phyloP scores from a whole-genome alignment of 768 basidiomycete genomes.

The Tulasnella sp. region DNA sequence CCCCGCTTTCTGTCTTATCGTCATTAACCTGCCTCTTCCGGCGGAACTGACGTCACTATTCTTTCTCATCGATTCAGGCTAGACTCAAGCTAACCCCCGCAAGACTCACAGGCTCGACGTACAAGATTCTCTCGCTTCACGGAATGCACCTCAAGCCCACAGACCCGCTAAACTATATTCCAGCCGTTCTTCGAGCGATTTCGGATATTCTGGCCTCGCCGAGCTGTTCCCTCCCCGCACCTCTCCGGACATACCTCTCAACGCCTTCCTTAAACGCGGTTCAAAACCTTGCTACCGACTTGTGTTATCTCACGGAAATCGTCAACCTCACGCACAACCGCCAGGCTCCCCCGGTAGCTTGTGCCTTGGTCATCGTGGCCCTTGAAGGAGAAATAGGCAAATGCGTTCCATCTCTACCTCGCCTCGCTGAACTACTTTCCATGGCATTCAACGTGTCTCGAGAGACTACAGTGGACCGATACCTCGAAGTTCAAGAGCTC shows the following conservation, averaged over 20 bases:
- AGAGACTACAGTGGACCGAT: conserved; percentile 61
- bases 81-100: conserved; percentile 54
- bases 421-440: conserved; percentile 58
- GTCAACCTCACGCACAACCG: conserved; percentile 42
- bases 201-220: conserved; percentile 31
- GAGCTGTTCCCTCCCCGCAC: conserved; percentile 31
- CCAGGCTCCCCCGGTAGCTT: conserved; percentile 53
- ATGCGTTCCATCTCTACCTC: conserved; percentile 51
- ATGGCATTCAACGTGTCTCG: conserved; percentile 50
- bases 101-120: conserved; percentile 55
- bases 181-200: conserved; percentile 54
- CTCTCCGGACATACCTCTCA: conserved; percentile 40
- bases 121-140: conserved; percentile 51
- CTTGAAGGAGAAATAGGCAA: conserved; percentile 62
- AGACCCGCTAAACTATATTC: conserved; percentile 60
- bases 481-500: conserved; percentile 60
- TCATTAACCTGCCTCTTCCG: background rate
- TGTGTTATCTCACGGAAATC: conserved; percentile 47
- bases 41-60: background rate
- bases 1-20: conserved; percentile 1
- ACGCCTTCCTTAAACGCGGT: conserved; percentile 43
- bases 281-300: conserved; percentile 46
- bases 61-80: conserved; percentile 35
- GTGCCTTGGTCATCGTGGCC: conserved; percentile 64
- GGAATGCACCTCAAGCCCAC: conserved; percentile 51